phyloP scores from a whole-genome alignment of 2,329 filamentous ascomycete genomes.

The Macrophomina tecta region DNA sequence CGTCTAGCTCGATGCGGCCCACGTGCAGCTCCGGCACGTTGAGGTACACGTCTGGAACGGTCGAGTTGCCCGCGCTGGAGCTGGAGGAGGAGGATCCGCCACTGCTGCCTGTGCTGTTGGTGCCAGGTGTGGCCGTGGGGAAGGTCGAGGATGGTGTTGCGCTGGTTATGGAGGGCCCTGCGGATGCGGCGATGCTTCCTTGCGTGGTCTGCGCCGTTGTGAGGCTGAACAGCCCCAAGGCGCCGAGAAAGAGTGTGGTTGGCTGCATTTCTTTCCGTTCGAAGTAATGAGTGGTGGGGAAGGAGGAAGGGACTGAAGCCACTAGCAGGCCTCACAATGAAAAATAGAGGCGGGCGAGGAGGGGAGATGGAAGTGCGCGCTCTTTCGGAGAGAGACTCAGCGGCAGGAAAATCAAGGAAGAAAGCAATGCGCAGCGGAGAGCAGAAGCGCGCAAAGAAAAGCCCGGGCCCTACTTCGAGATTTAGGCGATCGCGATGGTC shows the following conservation, averaged over 20 bases:
- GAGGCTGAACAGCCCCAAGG: constrained; percentile 8
- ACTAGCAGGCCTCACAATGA: neutral
- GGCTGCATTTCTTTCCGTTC: neutral
- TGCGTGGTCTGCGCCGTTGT: constrained; percentile 13
- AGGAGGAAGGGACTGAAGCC: constrained; percentile 30
- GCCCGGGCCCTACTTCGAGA: neutral
- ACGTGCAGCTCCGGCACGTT: constrained; percentile 65
- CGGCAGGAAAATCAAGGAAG: neutral
- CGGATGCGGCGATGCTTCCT: neutral
- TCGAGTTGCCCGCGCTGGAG: constrained; percentile 39
- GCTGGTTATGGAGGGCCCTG: constrained; percentile 1
- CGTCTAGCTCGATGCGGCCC: constrained; percentile 64
- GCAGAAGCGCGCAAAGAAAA: constrained; percentile 7
- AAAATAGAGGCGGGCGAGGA: neutral
- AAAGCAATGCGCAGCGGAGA: neutral
- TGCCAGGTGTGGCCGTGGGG: constrained; percentile 21
- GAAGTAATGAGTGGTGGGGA: constrained; percentile 26
- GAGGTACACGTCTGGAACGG: constrained; percentile 63
- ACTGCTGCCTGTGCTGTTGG: constrained; percentile 21
- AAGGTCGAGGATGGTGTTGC: constrained; percentile 13
- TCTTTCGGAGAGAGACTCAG: neutral
- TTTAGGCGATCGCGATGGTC: neutral
- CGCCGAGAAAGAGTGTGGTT: constrained; percentile 5
- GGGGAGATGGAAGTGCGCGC: constrained; percentile 26
- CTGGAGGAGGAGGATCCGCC: constrained; percentile 29